Base-by-base conservation (phyloP, 1,284 basidiomycete genomes). In the Vanrija sp. region DNA sequence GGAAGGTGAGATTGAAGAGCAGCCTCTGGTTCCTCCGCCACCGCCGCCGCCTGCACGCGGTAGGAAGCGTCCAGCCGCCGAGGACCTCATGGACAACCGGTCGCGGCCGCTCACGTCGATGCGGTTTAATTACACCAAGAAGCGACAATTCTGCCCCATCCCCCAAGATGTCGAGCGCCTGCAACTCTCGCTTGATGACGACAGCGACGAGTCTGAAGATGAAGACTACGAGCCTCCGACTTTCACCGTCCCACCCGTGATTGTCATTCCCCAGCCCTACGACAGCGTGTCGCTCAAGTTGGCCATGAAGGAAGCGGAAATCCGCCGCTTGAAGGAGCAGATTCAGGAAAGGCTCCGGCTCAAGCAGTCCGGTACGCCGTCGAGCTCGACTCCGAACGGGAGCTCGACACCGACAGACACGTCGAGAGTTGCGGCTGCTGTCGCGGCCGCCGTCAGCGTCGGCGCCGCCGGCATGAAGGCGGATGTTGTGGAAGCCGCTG, bases 1-100 rank as follows among this genome's bases (percentile, higher is more conserved):
- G 52, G 68, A 71, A 44, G 72, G 72, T 3, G 69, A 74, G 54
- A 71, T 72, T 24, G 46, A 47, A 5, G 55, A 57, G n/a, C 18
- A 44, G 8, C 35, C 53, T 27, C 44, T 41, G 6, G 48, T 48
- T 4, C 41, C 50, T 7, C 22, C 44, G n/a, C 42, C 43, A 18
- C 37, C 46, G 2, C 43, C 47, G 15, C 44, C 45, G 27, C 23
- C 53, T 9, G 22, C 61, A 4, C 58, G 68, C 36, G 67, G 68
- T 2, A 49, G 57, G 15, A 72, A 70, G 46, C 61, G 72, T 22
- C 60, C 64, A 3, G 61, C 55, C 15, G 72, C 72, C 2, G 72
- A 72, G 49, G 72, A 74, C 46, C 39, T 71, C 39, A 65, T 66
- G 49, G 70, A 74, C 15, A 58, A 56, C 19, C 57, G 15, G 6